A percentile compares a stretch with the other conserved stretches of the same genome.
These are phyloP conservation scores for Mentha longifolia DNA, from an alignment of 257 asterid genomes.

Conservation along the genomic window DNA sequence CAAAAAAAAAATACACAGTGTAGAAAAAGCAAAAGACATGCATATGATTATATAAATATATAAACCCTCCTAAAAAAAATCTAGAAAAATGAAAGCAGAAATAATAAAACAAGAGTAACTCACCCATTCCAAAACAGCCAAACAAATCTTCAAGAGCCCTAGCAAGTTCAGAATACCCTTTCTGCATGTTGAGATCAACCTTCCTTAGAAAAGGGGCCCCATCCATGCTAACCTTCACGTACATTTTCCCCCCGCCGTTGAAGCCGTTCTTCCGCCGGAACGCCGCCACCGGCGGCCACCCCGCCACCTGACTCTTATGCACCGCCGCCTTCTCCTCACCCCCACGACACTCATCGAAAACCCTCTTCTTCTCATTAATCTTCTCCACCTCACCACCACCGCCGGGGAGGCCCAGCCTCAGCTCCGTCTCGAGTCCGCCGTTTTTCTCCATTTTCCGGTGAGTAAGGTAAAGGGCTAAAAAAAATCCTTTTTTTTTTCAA, in stretches of 20 bases:
- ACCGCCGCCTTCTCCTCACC: conserved; percentile 31
- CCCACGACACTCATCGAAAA: conserved; percentile 45
- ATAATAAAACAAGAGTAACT: not conserved
- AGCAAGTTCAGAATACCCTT: conserved; percentile 52
- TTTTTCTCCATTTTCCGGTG: conserved; percentile 45
- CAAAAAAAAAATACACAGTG: too few relatives aligned
- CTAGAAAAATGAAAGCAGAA: not conserved
- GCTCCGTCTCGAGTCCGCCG: conserved; percentile 72
- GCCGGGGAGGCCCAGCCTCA: conserved; percentile 69
- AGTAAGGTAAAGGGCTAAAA: not conserved
- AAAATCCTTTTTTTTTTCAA: too few relatives aligned
- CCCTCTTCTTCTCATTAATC: conserved; percentile 65
- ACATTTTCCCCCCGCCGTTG: conserved; percentile 39
- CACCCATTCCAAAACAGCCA: conserved; percentile 58
- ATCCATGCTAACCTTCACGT: conserved; percentile 85
- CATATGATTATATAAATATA: not conserved
- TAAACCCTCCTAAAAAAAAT: not conserved
- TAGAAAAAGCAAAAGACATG: not conserved
- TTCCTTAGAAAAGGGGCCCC: conserved; percentile 78
- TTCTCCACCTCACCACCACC: conserved; percentile 39
- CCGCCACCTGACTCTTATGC: conserved; percentile 56
- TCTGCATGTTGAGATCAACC: conserved; percentile 55
- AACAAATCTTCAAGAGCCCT: conserved; percentile 61
- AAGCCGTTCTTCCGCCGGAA: conserved; percentile 55
- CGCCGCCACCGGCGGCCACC: conserved; percentile 88